These are phyloP conservation scores for Kluyveromyces lactis DNA, from an alignment of 805 yeast species.

Conservation along the genomic window DNA sequence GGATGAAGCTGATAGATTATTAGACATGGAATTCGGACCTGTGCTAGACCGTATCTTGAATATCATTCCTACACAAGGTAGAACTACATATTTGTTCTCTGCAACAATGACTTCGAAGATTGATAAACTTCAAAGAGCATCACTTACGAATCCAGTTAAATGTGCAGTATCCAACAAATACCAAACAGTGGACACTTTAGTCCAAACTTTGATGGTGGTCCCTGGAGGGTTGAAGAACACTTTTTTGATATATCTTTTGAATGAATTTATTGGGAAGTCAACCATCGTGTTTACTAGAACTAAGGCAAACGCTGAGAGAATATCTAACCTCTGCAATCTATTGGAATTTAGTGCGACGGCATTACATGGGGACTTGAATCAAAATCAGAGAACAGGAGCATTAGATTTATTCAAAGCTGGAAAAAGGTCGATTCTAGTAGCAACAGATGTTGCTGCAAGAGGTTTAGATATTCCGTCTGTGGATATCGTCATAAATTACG, in stretches of 20 bases:
- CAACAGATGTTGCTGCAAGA: constrained; percentile 86
- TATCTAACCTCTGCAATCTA: constrained; percentile 70
- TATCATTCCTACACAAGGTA: constrained; percentile 69
- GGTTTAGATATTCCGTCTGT: constrained; percentile 80
- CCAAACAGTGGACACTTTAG: constrained; percentile 88
- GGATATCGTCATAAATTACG: constrained; percentile 69
- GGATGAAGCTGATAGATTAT: constrained; percentile 95
- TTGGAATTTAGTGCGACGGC: constrained; percentile 88
- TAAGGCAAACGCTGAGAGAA: constrained; percentile 89
- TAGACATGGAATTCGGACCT: constrained; percentile 96
- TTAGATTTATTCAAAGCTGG: constrained; percentile 73
- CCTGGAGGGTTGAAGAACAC: constrained; percentile 93
- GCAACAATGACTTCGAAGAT: constrained; percentile 98
- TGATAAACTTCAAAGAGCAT: constrained; percentile 90
- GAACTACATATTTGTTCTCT: constrained; percentile 80
- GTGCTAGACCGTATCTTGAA: constrained; percentile 80
- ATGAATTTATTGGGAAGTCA: constrained; percentile 78
- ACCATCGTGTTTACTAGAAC: constrained; percentile 88
- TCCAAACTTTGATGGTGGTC: constrained; percentile 81
- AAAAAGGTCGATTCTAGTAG: constrained; percentile 57
- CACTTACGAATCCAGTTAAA: constrained; percentile 78
- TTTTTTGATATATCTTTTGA: constrained; percentile 68
- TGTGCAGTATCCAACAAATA: constrained; percentile 84
- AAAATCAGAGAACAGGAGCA: constrained; percentile 76
- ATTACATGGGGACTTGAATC: constrained; percentile 85